Base-by-base conservation (phyloP, 208 protist species). In the Acanthamoeba lenticulata region DNA sequence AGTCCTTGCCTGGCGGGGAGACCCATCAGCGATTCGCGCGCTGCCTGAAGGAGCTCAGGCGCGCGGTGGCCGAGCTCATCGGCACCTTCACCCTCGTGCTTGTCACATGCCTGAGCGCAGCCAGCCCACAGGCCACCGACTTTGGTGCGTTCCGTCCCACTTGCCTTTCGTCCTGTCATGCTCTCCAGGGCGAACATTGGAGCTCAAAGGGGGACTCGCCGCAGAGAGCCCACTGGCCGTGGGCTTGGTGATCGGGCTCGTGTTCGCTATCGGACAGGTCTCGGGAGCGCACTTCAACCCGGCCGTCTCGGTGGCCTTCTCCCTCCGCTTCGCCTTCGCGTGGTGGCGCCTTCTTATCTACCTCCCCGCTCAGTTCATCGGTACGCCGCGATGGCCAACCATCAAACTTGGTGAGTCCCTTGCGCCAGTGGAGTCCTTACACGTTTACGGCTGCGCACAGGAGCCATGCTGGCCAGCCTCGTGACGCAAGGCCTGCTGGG, bases 21-120 rank as follows among this genome's bases (percentile, higher is more conserved):
- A 4, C 15, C 34, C 72, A 44, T n/a, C 24, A 83, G 19, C 72
- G 72, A 32, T 83, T 32, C 27, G n/a, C 44, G 11, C 15, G 27
- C 38, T 15, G 2, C 40, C 72, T 83, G 9, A 38, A 32, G 24
- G 72, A 83, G 72, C 49, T 83, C 72, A 42, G 72, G 72, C 72
- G 72, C 38, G 72, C 21, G 2, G 0, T 83, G 27, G 72, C 72
- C 3, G 72, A 83, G 40, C 38, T 38, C 38, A 42, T 83, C 72
- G 72, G 72, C 72, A 83, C 72, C 72, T 83, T 83, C 40, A n/a
- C 38, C 27, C 72, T 83, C 38, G 72, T 83, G 21, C 72, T 83
- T 4, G 40, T 83, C 27, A 34, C 36, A 6, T 36, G 72, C 72
- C 72, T 83, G 27, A 38, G n/a, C 72, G 49, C 7, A 5, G 72